A percentile compares a stretch with the other conserved stretches of the same genome.
Conservation (phyloP, 163 green algal genomes). For the Chlamydomonas reinhardtii region DNA sequence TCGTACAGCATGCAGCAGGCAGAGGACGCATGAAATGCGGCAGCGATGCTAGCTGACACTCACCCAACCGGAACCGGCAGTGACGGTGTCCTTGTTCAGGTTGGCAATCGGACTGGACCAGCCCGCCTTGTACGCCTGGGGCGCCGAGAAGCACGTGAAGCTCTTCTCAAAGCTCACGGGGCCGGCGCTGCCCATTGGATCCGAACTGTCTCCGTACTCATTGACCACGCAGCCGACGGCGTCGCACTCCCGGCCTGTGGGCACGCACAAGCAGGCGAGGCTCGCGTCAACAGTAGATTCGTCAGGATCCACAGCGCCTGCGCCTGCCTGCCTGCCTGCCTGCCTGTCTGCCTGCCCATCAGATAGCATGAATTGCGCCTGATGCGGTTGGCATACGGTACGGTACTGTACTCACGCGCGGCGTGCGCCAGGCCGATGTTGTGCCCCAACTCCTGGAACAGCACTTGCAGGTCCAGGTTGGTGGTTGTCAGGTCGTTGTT, state of each 20-base stretch:
- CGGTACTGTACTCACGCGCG: not conserved
- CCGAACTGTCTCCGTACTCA: slow-evolving; percentile 6
- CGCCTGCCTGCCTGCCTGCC: too few relatives aligned
- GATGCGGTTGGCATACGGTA: too few relatives aligned
- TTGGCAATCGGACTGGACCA: not conserved
- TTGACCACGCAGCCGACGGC: not conserved
- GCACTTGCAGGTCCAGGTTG: not conserved
- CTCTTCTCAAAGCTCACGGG: not conserved
- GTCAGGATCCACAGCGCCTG: too few relatives aligned
- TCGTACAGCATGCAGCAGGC: too few relatives aligned
- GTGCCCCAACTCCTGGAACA: slow-evolving; percentile 33
- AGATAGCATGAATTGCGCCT: too few relatives aligned
- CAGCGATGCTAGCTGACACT: too few relatives aligned
- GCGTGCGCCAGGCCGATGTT: slow-evolving; percentile 34
- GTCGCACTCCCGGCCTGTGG: not conserved
- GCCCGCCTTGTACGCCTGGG: slow-evolving; percentile 33
- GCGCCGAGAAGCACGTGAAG: slow-evolving; percentile 6
- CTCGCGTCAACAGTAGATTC: too few relatives aligned
- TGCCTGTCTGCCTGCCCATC: too few relatives aligned
- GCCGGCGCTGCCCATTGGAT: slow-evolving; percentile 14
- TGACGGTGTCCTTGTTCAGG: too few relatives aligned
- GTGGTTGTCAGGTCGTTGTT: not conserved
- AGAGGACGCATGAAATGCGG: too few relatives aligned
- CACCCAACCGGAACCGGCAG: too few relatives aligned
- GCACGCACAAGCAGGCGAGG: too few relatives aligned